A percentile compares a stretch with the other conserved stretches of the same genome.
Evolutionary conservation across 306 rosid genomes (phyloP).

Genomic region (Cucumis hystrix): DNA sequence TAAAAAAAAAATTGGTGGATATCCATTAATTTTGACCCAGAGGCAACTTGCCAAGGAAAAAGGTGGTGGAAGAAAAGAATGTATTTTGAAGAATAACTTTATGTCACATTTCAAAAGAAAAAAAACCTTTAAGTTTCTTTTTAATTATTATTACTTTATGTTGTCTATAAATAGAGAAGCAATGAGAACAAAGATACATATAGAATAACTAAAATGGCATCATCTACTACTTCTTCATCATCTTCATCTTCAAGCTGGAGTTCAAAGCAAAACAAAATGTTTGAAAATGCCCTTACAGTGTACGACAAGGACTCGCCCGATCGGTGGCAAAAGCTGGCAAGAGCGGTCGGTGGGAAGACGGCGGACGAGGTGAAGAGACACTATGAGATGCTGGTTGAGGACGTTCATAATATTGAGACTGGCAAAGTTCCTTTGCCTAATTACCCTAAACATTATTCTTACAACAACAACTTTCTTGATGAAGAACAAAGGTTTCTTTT

Average conservation of each 20-base stretch:
- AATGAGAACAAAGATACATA: not conserved
- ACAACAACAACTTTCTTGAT: conserved; percentile 21
- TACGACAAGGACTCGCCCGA: conserved; percentile 49
- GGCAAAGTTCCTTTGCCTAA: conserved; percentile 60
- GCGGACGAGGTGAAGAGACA: conserved; percentile 64
- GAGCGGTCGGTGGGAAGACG: conserved; percentile 63
- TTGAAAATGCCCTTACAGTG: conserved; percentile 63
- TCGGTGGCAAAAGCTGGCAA: conserved; percentile 59
- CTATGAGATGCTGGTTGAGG: conserved; percentile 54
- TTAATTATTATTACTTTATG: no score
- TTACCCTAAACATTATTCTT: conserved; percentile 19
- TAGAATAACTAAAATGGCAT: not conserved
- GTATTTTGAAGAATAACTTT: not conserved
- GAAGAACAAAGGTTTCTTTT: conserved; percentile 30
- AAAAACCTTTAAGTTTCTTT: no score
- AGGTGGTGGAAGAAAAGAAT: not conserved
- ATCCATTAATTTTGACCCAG: not conserved
- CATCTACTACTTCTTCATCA: not conserved
- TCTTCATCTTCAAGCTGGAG: conserved; percentile 46
- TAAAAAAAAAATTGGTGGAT: no score
- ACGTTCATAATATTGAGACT: conserved; percentile 45
- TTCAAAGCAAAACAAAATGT: conserved; percentile 49
- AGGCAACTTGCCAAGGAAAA: not conserved
- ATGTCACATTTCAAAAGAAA: not conserved
- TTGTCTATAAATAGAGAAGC: not conserved